These are phyloP conservation scores for Aspergillus sclerotioniger DNA, from an alignment of 495 filamentous ascomycete genomes.

Conservation along the genomic window DNA sequence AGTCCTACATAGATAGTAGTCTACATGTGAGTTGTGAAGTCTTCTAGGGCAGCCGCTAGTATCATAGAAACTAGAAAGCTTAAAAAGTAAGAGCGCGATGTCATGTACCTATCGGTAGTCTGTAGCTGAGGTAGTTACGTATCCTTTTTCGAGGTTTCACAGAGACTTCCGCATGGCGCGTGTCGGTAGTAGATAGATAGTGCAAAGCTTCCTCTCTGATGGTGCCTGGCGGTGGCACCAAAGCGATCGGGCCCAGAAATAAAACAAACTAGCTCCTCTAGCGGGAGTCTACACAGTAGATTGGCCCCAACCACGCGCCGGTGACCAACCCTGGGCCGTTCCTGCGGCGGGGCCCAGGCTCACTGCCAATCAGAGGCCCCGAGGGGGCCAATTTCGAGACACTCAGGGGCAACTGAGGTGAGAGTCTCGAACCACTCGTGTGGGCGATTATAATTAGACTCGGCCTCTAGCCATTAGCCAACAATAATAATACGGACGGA, in stretches of 20 bases:
- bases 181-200: neutral
- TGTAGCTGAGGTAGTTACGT: too few relatives aligned
- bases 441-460: slow-evolving; percentile 12
- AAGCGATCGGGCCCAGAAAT: neutral
- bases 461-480: neutral
- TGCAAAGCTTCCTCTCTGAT: neutral
- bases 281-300: neutral
- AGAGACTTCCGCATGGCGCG: too few relatives aligned
- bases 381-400: slow-evolving; percentile 16
- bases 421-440: slow-evolving; percentile 11
- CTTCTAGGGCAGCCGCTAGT: too few relatives aligned
- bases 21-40: too few relatives aligned
- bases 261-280: neutral
- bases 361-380: slow-evolving; percentile 1
- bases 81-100: too few relatives aligned
- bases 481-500: neutral
- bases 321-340: slow-evolving; percentile 3
- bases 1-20: too few relatives aligned
- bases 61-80: too few relatives aligned
- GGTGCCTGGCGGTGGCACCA: neutral
- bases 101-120: too few relatives aligned
- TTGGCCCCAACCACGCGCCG: neutral
- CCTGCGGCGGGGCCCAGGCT: neutral
- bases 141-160: too few relatives aligned
- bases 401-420: slow-evolving; percentile 20